phyloP scores from a whole-genome alignment of 495 filamentous ascomycete species.

The Neurospora cerealis region DNA sequence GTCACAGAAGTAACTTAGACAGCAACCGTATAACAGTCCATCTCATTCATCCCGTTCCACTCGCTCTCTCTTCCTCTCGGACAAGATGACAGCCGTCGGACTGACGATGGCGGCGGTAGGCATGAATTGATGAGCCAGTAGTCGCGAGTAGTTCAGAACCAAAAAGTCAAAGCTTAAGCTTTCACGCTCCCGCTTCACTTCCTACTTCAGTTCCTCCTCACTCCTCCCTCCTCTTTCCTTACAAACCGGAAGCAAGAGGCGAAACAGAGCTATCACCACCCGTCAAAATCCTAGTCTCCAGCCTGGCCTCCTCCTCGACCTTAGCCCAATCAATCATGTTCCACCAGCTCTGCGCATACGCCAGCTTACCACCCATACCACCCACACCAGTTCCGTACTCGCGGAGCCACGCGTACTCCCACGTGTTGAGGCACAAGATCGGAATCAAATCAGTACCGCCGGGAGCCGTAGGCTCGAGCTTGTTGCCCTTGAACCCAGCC shows the following conservation, averaged over 20 bases:
- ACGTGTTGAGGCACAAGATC: constrained; percentile 84
- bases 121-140: neutral
- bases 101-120: neutral
- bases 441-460: constrained; percentile 64
- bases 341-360: constrained; percentile 80
- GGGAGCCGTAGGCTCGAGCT: constrained; percentile 30
- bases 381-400: constrained; percentile 60
- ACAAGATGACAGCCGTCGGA: neutral
- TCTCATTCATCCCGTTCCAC: neutral
- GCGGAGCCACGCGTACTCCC: constrained; percentile 87
- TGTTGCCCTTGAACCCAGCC: constrained; percentile 26
- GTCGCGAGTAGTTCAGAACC: neutral
- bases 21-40: neutral
- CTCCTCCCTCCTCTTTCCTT: neutral
- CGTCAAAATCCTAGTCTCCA: constrained; percentile 5
- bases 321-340: constrained; percentile 70
- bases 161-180: neutral
- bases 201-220: neutral
- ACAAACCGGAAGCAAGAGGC: neutral
- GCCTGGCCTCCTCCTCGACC: constrained; percentile 37
- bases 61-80: neutral
- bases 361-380: constrained; percentile 52
- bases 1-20: neutral
- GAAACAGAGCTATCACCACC: neutral
- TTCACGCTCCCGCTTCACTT: neutral